Evolutionary conservation across 2,329 filamentous ascomycete species (phyloP).

Genomic region (Fonsecaea multimorphosa): DNA sequence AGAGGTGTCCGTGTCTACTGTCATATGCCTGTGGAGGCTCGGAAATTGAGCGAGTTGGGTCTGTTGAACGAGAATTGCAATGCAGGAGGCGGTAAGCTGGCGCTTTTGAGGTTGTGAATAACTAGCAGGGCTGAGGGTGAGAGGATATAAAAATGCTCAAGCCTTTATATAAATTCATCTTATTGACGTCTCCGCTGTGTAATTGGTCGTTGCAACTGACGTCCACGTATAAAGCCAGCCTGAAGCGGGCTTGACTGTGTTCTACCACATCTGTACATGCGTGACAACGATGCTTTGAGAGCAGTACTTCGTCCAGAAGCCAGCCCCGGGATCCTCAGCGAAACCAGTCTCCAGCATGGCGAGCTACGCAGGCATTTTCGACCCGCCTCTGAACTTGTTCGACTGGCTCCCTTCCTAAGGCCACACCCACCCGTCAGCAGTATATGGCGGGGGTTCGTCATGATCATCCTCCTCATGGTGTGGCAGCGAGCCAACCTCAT

Average conservation of each 20-base stretch:
- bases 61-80: background rate
- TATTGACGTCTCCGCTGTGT: background rate
- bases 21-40: background rate
- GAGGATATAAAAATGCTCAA: background rate
- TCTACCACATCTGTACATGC: background rate
- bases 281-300: background rate
- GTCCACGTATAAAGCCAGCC: background rate
- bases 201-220: background rate
- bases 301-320: too few relatives aligned
- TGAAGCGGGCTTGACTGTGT: background rate
- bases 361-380: too few relatives aligned
- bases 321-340: too few relatives aligned
- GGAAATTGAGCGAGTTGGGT: background rate
- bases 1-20: background rate
- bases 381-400: too few relatives aligned
- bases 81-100: background rate
- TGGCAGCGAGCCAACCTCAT: background rate
- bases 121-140: background rate
- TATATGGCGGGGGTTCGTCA: constrained; percentile 31
- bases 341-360: too few relatives aligned
- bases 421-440: constrained; percentile 30
- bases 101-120: background rate
- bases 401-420: background rate
- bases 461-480: background rate
- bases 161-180: background rate